phyloP scores from a whole-genome alignment of 2,329 filamentous ascomycete genomes.

The Sphaerostilbella broomeana region DNA sequence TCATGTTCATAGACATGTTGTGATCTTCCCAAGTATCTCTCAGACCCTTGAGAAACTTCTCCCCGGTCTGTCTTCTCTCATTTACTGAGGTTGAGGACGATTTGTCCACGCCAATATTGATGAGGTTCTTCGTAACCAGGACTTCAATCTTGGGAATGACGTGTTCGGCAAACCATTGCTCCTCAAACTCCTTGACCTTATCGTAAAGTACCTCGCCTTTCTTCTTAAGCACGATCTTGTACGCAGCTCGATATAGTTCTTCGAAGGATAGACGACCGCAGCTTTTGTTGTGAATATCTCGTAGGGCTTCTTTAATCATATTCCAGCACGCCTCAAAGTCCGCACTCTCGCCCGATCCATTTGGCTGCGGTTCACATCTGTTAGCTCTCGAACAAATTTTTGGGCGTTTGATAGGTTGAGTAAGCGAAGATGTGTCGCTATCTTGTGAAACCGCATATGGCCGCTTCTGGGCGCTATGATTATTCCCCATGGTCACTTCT shows the following conservation, averaged over 20 bases:
- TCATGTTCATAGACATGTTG: conserved; percentile 91
- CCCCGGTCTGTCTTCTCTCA: conserved; percentile 73
- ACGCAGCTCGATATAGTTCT: conserved; percentile 86
- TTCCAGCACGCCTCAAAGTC: conserved; percentile 87
- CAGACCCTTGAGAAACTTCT: conserved; percentile 72
- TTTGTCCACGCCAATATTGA: conserved; percentile 53
- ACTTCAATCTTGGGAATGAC: conserved; percentile 65
- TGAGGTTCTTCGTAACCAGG: conserved; percentile 63
- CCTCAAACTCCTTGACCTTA: conserved; percentile 72
- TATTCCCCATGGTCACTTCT: too few species aligned
- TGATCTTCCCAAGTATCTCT: conserved; percentile 82
- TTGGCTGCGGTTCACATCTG: conserved; percentile 22
- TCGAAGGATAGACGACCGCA: conserved; percentile 89
- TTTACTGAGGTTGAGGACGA: conserved; percentile 57
- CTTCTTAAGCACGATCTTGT: conserved; percentile 88
- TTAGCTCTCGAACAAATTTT: conserved; percentile 17
- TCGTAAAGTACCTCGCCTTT: conserved; percentile 77
- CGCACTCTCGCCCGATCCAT: conserved; percentile 47
- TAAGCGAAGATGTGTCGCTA: background rate
- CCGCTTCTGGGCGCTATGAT: background rate
- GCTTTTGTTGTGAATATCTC: conserved; percentile 87
- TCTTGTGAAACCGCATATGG: background rate
- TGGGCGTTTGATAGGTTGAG: background rate
- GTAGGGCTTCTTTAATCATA: conserved; percentile 67
- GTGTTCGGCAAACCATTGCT: conserved; percentile 67